phyloP scores from a whole-genome alignment of 2,329 filamentous ascomycete species.

The Purpureocillium lavendulum region DNA sequence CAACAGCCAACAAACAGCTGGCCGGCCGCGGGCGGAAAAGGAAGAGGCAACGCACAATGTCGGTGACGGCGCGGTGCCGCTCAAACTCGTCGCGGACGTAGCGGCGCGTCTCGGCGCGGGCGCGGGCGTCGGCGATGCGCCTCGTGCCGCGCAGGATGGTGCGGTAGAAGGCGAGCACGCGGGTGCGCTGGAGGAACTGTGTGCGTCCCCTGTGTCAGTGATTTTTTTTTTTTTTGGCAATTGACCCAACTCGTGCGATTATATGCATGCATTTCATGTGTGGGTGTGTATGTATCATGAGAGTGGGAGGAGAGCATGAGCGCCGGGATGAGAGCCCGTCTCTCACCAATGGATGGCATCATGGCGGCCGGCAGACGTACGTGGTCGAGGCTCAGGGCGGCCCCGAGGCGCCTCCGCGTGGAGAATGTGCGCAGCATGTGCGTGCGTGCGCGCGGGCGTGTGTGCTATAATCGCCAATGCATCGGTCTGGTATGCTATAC shows the following conservation, averaged over 20 bases:
- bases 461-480: constrained; percentile 14
- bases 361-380: constrained; percentile 23
- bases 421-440: constrained; percentile 15
- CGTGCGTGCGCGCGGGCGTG: constrained; percentile 9
- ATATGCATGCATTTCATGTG: no score
- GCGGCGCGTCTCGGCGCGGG: constrained; percentile 45
- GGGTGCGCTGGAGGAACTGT: constrained; percentile 51
- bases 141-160: constrained; percentile 46
- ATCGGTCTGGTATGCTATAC: no score
- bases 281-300: no score
- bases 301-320: background rate
- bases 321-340: background rate
- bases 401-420: constrained; percentile 22
- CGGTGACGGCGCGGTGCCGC: constrained; percentile 46
- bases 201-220: background rate
- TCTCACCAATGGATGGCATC: no score
- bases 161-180: constrained; percentile 49
- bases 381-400: constrained; percentile 48
- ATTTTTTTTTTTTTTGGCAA: background rate
- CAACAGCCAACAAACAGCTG: no score
- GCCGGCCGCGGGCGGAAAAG: no score
- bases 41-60: constrained; percentile 35
- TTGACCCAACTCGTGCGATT: no score
- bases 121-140: constrained; percentile 40
- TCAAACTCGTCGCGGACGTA: constrained; percentile 55